Evolutionary conservation across 2,329 filamentous ascomycete species (phyloP).

Genomic region (Pyricularia sp.): DNA sequence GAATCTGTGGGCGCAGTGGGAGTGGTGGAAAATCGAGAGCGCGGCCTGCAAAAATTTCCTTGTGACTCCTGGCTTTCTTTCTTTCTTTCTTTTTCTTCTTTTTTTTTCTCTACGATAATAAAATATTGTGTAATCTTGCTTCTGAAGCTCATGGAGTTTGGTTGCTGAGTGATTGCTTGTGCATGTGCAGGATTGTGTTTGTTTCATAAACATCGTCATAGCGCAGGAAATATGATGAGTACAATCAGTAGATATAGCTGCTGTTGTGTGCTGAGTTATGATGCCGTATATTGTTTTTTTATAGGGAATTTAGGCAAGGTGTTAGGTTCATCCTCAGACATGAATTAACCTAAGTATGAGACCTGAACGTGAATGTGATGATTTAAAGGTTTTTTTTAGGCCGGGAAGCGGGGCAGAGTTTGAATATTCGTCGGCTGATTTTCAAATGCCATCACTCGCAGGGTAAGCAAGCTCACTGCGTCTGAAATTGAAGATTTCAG

Average conservation of each 20-base stretch:
- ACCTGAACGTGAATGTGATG: too few species aligned
- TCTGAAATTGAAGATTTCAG: neutral
- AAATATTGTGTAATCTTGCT: neutral
- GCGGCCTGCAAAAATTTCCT: neutral
- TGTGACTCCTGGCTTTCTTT: neutral
- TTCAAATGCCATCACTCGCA: neutral
- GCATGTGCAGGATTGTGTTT: neutral
- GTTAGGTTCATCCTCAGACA: too few species aligned
- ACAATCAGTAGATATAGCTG: neutral
- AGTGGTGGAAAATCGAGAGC: neutral
- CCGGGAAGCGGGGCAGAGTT: neutral
- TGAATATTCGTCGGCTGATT: neutral
- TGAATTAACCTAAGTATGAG: too few species aligned
- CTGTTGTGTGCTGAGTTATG: neutral
- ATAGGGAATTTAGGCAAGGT: neutral
- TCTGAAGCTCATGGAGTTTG: neutral
- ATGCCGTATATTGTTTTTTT: neutral
- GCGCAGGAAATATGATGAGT: neutral
- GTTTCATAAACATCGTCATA: neutral
- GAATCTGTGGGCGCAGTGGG: neutral
- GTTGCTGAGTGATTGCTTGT: neutral
- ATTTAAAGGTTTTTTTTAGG: neutral
- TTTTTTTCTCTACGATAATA: conserved; percentile 1
- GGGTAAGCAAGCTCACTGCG: neutral
- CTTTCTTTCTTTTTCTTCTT: too few species aligned